Percentiles rank a stretch among this genome's conserved stretches.
phyloP scores from a whole-genome alignment of 345 rosid genomes.

The Melaleuca alternifolia region DNA sequence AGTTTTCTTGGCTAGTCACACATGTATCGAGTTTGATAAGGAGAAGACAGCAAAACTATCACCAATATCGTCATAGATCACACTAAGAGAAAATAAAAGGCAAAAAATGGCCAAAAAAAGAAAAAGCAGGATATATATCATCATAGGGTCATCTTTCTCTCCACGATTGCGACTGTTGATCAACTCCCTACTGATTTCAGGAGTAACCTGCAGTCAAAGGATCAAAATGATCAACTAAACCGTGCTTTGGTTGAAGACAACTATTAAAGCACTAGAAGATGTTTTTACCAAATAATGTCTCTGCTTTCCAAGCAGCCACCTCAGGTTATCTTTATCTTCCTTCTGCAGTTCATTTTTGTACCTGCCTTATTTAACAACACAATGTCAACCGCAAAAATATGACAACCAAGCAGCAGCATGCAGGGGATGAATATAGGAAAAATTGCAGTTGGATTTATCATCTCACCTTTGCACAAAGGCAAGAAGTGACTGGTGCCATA shows the following conservation, averaged over 20 bases:
- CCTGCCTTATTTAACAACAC: slow-evolving; percentile 18
- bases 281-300: slow-evolving; percentile 67
- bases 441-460: background rate
- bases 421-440: background rate
- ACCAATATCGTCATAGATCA: background rate
- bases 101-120: background rate
- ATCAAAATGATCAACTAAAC: background rate
- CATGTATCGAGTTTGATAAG: background rate
- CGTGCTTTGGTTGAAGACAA: background rate
- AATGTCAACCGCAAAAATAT: background rate
- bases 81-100: background rate
- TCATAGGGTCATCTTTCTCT: slow-evolving; percentile 74
- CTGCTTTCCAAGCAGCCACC: slow-evolving; percentile 48
- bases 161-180: slow-evolving; percentile 73
- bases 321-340: slow-evolving; percentile 76
- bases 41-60: background rate
- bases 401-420: background rate
- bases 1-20: background rate
- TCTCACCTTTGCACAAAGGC: slow-evolving; percentile 78
- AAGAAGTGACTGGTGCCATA: slow-evolving; percentile 97
- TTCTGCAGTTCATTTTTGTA: slow-evolving; percentile 74
- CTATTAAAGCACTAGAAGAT: background rate
- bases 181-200: slow-evolving; percentile 73
- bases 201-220: slow-evolving; percentile 50
- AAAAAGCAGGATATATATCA: slow-evolving; percentile 61